Evolutionary conservation across 1,284 basidiomycete genomes (phyloP), one percentile per base, ranked within the genome.

Genomic region (Sporisorium sorghi): DNA sequence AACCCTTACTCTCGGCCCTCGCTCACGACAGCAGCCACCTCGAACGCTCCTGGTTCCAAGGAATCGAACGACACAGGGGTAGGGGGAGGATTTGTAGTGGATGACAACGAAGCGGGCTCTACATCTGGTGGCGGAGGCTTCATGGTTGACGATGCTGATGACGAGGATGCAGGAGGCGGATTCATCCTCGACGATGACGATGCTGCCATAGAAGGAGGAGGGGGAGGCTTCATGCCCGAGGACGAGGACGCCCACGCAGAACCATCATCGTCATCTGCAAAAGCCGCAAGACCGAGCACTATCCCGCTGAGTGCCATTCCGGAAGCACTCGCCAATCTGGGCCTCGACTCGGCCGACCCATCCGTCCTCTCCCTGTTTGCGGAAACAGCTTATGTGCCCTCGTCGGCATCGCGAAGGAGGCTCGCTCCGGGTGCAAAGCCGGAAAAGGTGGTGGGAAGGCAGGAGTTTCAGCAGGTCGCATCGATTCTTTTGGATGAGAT

Each of bases 391-490:
- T 71, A 74, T 35, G 47, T 47, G 0, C 66, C 72, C 24, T 49
- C 58, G 10, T 62, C 61, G 12, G 53, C 64, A 15, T 61, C 59
- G 3, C 65, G 71, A 0, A 49, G 63, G 9, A 40, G 63, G 8
- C 23, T 54, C 0, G 50, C 58, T 15, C 53, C 59, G 0, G 63
- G 64, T 3, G 58, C 26, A 2, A 60, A 51, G 47, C 30, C 46
- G 1, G 74, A 77, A 49, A 78, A 77, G 37, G 74, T 73, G 30
- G 71, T 78, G 1, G 69, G 71, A 1, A 50, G 73, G n/a, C 49
- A 67, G 24, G 72, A 77, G 58, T 78, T 78, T 30, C 62, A 67
- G 26, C 71, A 77, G 39, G 72, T 78, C 2, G 75, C 64, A 4
- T 58, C 55, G 12, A 46, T 78, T 9, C 43, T 78, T 12, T 17